A percentile compares a stretch with the other conserved stretches of the same genome.
Conservation (phyloP, 495 filamentous ascomycete species). For the Trichodelitschia bisporula region DNA sequence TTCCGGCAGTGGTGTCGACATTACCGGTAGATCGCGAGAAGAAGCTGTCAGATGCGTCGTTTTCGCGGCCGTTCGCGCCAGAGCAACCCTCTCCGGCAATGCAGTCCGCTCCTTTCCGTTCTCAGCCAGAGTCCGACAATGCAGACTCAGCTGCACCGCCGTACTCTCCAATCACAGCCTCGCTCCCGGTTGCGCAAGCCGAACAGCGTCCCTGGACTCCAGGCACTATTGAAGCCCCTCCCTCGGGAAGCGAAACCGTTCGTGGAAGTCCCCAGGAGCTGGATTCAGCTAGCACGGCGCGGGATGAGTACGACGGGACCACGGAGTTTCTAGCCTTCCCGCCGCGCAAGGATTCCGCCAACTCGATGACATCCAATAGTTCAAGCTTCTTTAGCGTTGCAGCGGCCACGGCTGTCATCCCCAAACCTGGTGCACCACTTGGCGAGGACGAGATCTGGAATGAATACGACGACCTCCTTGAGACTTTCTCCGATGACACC, state of each 20-base stretch:
- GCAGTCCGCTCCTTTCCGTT: neutral
- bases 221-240: no score
- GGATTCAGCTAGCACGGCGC: neutral
- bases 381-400: slow-evolving; percentile 31
- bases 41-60: slow-evolving; percentile 50
- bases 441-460: slow-evolving; percentile 81
- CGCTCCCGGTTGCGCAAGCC: no score
- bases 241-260: no score
- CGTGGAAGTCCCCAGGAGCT: no score
- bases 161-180: slow-evolving; percentile 2
- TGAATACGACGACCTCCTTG: slow-evolving; percentile 79
- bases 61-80: slow-evolving; percentile 51
- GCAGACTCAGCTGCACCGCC: neutral
- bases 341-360: slow-evolving; percentile 42
- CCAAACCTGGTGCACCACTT: slow-evolving; percentile 25
- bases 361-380: slow-evolving; percentile 40
- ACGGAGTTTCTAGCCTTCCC: slow-evolving; percentile 51
- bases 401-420: slow-evolving; percentile 35
- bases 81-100: slow-evolving; percentile 18
- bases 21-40: slow-evolving; percentile 43
- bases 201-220: no score
- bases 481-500: slow-evolving; percentile 27
- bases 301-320: slow-evolving; percentile 1
- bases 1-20: slow-evolving; percentile 60
- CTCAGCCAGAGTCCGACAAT: neutral